Conservation (phyloP, 495 filamentous ascomycete genomes). For the Xylaria grammica region DNA sequence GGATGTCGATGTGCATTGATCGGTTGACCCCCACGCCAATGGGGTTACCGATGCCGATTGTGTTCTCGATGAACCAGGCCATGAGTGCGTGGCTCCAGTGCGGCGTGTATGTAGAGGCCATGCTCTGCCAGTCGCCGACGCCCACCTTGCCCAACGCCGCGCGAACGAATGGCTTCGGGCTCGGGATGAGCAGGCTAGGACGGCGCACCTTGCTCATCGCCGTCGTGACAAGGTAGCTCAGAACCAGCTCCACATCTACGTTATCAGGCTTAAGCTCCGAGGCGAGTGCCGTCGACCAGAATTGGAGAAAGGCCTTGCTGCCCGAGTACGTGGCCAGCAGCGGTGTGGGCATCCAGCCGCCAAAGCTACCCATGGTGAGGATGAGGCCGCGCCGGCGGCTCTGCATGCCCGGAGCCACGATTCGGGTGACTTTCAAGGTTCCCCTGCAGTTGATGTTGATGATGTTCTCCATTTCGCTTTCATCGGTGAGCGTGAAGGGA, state of each 20-base stretch:
- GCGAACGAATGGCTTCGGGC: slow-evolving; percentile 79
- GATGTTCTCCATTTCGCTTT: slow-evolving; percentile 83
- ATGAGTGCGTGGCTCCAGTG: slow-evolving; percentile 90
- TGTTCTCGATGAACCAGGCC: slow-evolving; percentile 80
- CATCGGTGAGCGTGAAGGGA: slow-evolving; percentile 78
- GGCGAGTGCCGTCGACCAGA: slow-evolving; percentile 89
- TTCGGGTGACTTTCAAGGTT: slow-evolving; percentile 83
- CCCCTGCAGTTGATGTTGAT: slow-evolving; percentile 92
- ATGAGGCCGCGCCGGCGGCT: slow-evolving; percentile 84
- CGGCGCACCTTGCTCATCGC: slow-evolving; percentile 95
- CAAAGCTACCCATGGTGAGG: slow-evolving; percentile 96
- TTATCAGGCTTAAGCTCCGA: slow-evolving; percentile 80
- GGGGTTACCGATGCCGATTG: slow-evolving; percentile 68
- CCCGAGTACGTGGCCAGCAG: slow-evolving; percentile 96
- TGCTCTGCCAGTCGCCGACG: slow-evolving; percentile 71
- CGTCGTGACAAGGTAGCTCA: slow-evolving; percentile 89
- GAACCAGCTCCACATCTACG: slow-evolving; percentile 82
- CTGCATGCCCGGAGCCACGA: slow-evolving; percentile 84
- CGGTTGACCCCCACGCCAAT: slow-evolving; percentile 70
- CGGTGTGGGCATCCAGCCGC: slow-evolving; percentile 86
- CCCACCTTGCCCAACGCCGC: slow-evolving; percentile 82
- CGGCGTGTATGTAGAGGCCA: slow-evolving; percentile 83
- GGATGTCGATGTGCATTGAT: slow-evolving; percentile 83
- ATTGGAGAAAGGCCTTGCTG: slow-evolving; percentile 96
- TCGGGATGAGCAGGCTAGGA: slow-evolving; percentile 76